Evolutionary conservation across 805 yeast species (phyloP).

Genomic region (Saccharomycopsis malanga): DNA sequence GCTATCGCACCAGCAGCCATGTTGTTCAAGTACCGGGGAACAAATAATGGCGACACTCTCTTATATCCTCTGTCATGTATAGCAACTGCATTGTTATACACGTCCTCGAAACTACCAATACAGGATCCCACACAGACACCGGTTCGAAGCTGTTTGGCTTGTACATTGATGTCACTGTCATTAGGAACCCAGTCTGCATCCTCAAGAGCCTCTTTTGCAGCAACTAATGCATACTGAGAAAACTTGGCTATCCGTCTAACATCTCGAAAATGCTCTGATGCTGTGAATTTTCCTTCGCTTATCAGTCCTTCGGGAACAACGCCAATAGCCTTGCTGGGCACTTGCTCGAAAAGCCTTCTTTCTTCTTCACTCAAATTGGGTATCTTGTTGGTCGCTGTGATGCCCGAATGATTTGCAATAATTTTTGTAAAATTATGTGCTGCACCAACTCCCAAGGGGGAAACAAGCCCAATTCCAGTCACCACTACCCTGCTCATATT

Average conservation of each 20-base stretch:
- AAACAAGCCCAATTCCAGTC: conserved; percentile 82
- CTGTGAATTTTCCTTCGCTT: conserved; percentile 1
- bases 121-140: conserved; percentile 94
- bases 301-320: conserved; percentile 48
- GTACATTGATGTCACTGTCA: conserved; percentile 25
- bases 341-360: conserved; percentile 39
- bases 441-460: conserved; percentile 79
- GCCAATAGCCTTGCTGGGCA: conserved; percentile 75
- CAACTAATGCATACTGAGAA: conserved; percentile 71
- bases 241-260: conserved; percentile 51
- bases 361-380: conserved; percentile 32
- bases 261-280: background rate
- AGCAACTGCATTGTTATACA: conserved; percentile 53
- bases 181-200: conserved; percentile 55
- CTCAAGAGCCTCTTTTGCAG: conserved; percentile 67
- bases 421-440: conserved; percentile 46
- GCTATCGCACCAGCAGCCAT: conserved; percentile 95
- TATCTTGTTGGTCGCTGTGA: conserved; percentile 44
- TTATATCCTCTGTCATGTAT: conserved; percentile 49
- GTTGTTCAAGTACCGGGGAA: conserved; percentile 76
- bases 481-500: conserved; percentile 64
- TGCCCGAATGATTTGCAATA: conserved; percentile 47
- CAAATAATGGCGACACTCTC: conserved; percentile 75
- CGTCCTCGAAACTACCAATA: conserved; percentile 77
- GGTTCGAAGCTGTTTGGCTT: conserved; percentile 31